phyloP scores from a whole-genome alignment of 2,329 filamentous ascomycete genomes.

The Nemania diffusa region DNA sequence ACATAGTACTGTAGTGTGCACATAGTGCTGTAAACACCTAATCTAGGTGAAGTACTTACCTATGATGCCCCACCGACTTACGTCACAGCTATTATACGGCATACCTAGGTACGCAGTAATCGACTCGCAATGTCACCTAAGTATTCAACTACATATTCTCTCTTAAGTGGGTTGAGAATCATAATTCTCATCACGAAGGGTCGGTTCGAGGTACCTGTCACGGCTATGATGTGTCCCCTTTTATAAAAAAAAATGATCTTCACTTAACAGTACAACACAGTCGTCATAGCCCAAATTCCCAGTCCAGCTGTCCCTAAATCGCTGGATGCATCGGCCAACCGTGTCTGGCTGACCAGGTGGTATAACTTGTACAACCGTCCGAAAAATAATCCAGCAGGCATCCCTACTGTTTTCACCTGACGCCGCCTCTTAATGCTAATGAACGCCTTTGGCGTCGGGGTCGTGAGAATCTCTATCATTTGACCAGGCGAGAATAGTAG shows the following conservation, averaged over 20 bases:
- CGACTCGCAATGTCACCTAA: too few species aligned
- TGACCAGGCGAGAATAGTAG: constrained; percentile 15
- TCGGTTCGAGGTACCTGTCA: not conserved
- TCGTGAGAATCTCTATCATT: constrained; percentile 34
- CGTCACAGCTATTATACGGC: constrained; percentile 10
- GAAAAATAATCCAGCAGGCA: constrained; percentile 24
- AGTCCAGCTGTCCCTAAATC: constrained; percentile 29
- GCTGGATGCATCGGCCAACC: constrained; percentile 32
- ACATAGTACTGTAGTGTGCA: too few species aligned
- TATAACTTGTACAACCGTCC: constrained; percentile 39
- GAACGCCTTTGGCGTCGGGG: constrained; percentile 35
- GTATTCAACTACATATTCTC: not conserved
- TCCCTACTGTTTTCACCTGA: constrained; percentile 36
- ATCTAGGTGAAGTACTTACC: too few species aligned
- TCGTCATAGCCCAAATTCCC: constrained; percentile 32
- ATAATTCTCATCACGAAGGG: not conserved
- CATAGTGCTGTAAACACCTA: too few species aligned
- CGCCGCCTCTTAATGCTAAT: constrained; percentile 41
- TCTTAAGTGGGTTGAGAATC: not conserved
- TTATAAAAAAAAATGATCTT: constrained; percentile 14
- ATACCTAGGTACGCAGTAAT: too few species aligned
- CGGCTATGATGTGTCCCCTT: constrained; percentile 24
- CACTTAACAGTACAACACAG: constrained; percentile 28
- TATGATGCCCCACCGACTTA: constrained; percentile 4
- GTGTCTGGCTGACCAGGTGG: constrained; percentile 27